phyloP scores from a whole-genome alignment of 352 stramenopile species.

The Globisporangium cederbergense region DNA sequence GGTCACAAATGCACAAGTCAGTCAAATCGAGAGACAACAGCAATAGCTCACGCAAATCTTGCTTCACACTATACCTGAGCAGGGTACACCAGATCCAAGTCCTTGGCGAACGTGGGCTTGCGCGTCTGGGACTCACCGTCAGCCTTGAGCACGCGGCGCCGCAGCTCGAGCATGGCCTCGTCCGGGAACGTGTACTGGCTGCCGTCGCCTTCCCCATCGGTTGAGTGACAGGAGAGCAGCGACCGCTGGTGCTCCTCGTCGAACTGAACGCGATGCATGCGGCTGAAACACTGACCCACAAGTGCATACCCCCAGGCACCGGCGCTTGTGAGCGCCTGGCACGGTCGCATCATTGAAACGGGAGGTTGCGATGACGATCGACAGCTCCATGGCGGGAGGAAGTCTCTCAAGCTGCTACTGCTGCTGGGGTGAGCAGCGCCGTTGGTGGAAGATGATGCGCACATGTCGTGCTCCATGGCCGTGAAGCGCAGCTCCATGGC shows the following conservation, averaged over 20 bases:
- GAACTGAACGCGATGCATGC: slow-evolving; percentile 53
- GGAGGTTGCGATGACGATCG: slow-evolving; percentile 14
- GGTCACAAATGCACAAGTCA: not conserved
- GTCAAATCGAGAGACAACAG: not conserved
- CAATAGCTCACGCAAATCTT: not conserved
- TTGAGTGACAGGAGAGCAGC: slow-evolving; percentile 50
- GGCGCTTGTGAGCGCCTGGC: slow-evolving; percentile 14
- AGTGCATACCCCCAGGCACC: slow-evolving; percentile 23
- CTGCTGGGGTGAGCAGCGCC: not conserved
- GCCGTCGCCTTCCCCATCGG: slow-evolving; percentile 21
- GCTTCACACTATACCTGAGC: slow-evolving; percentile 6
- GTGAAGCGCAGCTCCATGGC: slow-evolving; percentile 3
- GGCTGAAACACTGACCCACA: slow-evolving; percentile 56
- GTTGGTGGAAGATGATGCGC: not conserved
- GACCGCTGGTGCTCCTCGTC: slow-evolving; percentile 69
- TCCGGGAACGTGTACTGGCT: slow-evolving; percentile 38
- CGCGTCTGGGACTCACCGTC: slow-evolving; percentile 24
- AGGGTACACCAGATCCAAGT: slow-evolving; percentile 16
- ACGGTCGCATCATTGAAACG: slow-evolving; percentile 21
- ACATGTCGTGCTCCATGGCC: not conserved
- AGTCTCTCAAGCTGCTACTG: not conserved
- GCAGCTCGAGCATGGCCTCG: slow-evolving; percentile 65
- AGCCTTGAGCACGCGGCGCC: slow-evolving; percentile 56
- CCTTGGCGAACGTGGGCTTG: slow-evolving; percentile 25
- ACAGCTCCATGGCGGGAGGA: slow-evolving; percentile 10